Base-by-base conservation (phyloP, 768 basidiomycete species). In the Lyophyllum shimeji region DNA sequence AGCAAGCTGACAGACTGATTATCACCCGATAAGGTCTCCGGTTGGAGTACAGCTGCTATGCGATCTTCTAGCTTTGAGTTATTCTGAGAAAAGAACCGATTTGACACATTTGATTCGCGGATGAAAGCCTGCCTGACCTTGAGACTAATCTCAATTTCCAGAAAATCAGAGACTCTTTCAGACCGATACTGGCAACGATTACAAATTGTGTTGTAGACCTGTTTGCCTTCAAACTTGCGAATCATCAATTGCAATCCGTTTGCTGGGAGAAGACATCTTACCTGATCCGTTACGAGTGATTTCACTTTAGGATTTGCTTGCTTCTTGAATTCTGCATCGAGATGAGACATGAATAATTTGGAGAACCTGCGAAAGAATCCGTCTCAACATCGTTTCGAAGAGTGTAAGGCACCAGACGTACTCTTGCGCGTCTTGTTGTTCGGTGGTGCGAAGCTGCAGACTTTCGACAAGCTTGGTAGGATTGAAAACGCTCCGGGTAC, bases 391-490 rank as follows among this genome's bases (percentile, higher is more conserved):
- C 20, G 33, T 5, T 48, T 29, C 27, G 33, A 43, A 17, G 29
- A 43, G 13, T 4, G 20, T 7, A 25, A 47, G 29, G 24, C 6
- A 23, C 24, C 13, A 43, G 17, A 64, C 84, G 52, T 65, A 97
- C 93, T 98, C 96, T 71, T 95, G 93, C 27, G 96, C 95, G 73
- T 98, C 96, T 71, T 98, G 95, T 66, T 98, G 96, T 65, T 97
- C 91, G 3, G 87, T 79, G 1, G 87, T 85, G 18, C 87, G 82
- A 37, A 98, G 74, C 55, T 86, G 82, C 50, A 98, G 74, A 61
- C 92, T 92, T 66, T 95, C 87, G 6, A 95, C 89, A 13, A 98
- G 81, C 58, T 86, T 89, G 15, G 76, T 73, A 0, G 96, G 96
- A 70, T 98, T 93, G 66, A 90, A 95, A 0, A 87, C 84, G 46